Conservation (phyloP, 352 stramenopile genomes). For the Phytophthora europaea region DNA sequence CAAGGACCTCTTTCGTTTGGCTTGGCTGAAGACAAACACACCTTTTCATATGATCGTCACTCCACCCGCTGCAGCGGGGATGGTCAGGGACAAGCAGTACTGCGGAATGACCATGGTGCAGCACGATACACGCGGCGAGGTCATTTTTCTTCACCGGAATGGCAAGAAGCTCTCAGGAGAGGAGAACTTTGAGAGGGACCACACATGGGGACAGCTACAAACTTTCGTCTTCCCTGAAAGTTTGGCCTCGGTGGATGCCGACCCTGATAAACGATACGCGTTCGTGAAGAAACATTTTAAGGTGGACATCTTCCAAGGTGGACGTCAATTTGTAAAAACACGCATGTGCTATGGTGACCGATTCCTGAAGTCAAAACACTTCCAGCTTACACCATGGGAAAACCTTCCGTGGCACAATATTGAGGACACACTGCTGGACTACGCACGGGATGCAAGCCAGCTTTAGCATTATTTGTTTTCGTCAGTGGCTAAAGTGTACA, state of each 20-base stretch:
- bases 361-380: conserved; percentile 32
- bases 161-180: conserved; percentile 48
- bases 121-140: conserved; percentile 32
- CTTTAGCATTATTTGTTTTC: conserved; percentile 21
- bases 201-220: conserved; percentile 41
- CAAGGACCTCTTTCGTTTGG: conserved; percentile 68
- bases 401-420: conserved; percentile 37
- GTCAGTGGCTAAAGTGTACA: conserved; percentile 7
- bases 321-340: conserved; percentile 35
- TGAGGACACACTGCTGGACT: conserved; percentile 38
- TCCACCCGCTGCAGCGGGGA: conserved; percentile 44
- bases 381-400: conserved; percentile 29
- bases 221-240: conserved; percentile 32
- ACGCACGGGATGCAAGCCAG: conserved; percentile 30
- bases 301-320: conserved; percentile 33
- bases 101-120: conserved; percentile 62
- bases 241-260: conserved; percentile 27
- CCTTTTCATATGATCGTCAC: conserved; percentile 60
- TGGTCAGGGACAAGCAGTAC: conserved; percentile 44
- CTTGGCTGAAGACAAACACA: conserved; percentile 61
- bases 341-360: conserved; percentile 44
- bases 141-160: conserved; percentile 67
- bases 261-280: conserved; percentile 25
- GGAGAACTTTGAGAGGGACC: conserved; percentile 35
- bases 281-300: conserved; percentile 36